Evolutionary conservation across 2,329 filamentous ascomycete genomes (phyloP), one percentile per base, ranked within the genome.

Genomic region (Epichloe scottii): DNA sequence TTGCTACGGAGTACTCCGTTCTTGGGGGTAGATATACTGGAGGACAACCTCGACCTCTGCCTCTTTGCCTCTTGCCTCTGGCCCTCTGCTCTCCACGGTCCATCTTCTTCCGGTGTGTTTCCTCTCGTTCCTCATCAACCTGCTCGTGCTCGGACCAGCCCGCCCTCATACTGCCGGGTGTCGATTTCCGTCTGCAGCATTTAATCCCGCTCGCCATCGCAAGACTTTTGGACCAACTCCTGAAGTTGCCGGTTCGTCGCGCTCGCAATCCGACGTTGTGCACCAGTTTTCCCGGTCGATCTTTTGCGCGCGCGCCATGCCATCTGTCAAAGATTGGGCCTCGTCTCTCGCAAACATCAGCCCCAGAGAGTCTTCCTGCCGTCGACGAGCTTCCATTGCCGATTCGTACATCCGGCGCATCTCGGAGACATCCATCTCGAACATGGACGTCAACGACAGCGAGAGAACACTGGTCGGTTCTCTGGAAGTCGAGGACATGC

Each of bases 381-480:
- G 43, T 19, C 40, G 34, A 19, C 26, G 12, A 10, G 46, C 48
- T 2, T 17, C 35, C 2, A 23, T 21, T 14, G 39, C 50, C 15
- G 26, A 42, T 8, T 15, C 33, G 11, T 38, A 42, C 8, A 3
- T n/a, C 3, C 44, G 34, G 21, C 44, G 45, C 43, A 41, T 33
- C 44, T 45, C 44, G 1, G 48, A 33, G 15, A 21, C 23, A 4
- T 46, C 39, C 35, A 15, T 45, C 1, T 21, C 49, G 8, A 40
- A 48, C 46, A 40, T 46, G 40, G 40, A 40, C 49, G 40, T 44
- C 17, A 50, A 53, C 46, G 49, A 49, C 42, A 55, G 53, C 49
- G 42, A 52, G 23, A 42, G 37, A 35, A 53, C 51, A 5, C 47
- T 53, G 1, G 46, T 52, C n/a, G 35, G 15, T 35, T 46, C 34